Base-by-base conservation (phyloP, 2,329 filamentous ascomycete species). In the Aaosphaeria pasadenensis region DNA sequence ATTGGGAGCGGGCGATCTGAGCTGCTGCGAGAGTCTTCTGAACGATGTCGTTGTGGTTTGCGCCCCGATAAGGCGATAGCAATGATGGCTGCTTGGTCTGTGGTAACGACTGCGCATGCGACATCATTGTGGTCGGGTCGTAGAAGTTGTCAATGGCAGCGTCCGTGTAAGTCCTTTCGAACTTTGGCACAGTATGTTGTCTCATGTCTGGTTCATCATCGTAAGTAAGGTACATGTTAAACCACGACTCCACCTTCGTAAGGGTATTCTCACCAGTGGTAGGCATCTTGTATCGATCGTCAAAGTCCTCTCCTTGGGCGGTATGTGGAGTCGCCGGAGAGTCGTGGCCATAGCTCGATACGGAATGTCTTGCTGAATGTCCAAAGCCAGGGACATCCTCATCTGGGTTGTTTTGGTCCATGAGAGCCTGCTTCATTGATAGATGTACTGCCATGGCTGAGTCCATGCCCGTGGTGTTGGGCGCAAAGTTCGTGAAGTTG, bases 101-200 rank as follows among this genome's bases (percentile, higher is more conserved):
- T 63, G 42, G 77, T 74, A 7, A 79, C 11, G 63, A 48, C 44
- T 62, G 57, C 48, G 66, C 50, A 30, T 59, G 77, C 3, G 82
- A 74, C 4, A 82, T 73, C 1, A 80, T 80, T 0, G 80, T 80
- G 60, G 85, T 77, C 58, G 87, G 86, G 58, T 86, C 91, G 76
- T 89, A 95, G 1, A 95, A 79, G 68, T 94, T 89, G 67, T 96
- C 91, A 60, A 84, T 81, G 63, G 88, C 92, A 43, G 89, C 81
- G 63, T 95, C 90, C 13, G 90, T 92, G 73, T 94, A 89, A 0
- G 91, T 94, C 48, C 90, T 81, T 57, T 91, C 86, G 54, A 95
- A 81, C 71, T 92, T 94, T 29, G 91, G 87, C 55, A 82, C 67
- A 11, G 61, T 56, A 33, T 68, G 69, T 52, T 69, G 69, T 52